A percentile compares a stretch with the other conserved stretches of the same genome.
These are phyloP conservation scores for Quercus lobata DNA, from an alignment of 331 rosid genomes.

Conservation along the genomic window DNA sequence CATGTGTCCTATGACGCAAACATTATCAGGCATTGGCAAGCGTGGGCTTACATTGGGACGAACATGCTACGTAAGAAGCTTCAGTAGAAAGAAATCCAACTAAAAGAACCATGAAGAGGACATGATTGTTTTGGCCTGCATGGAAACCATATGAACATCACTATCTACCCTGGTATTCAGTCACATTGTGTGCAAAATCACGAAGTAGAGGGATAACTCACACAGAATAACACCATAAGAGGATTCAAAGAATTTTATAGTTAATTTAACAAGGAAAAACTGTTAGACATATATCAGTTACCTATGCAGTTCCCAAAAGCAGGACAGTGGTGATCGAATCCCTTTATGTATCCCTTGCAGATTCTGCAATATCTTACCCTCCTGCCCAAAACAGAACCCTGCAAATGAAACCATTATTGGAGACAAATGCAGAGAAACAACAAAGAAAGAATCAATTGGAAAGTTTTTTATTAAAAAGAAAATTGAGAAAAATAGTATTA, in stretches of 20 bases:
- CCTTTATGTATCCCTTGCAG: constrained; percentile 32
- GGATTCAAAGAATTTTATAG: background rate
- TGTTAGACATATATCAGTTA: background rate
- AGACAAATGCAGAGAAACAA: background rate
- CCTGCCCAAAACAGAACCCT: constrained; percentile 24
- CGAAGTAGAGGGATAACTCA: background rate
- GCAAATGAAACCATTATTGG: background rate
- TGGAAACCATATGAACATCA: constrained; percentile 6
- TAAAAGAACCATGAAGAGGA: constrained; percentile 40
- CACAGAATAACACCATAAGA: background rate
- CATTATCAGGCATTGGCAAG: background rate
- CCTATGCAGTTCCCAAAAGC: constrained; percentile 59
- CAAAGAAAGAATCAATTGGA: constrained; percentile 1
- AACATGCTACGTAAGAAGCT: constrained; percentile 37
- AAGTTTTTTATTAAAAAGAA: background rate
- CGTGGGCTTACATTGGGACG: constrained; percentile 27
- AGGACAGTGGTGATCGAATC: constrained; percentile 51
- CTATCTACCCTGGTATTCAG: background rate
- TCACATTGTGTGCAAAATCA: background rate
- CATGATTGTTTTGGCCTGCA: constrained; percentile 46
- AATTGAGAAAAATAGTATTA: background rate
- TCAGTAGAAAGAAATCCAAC: constrained; percentile 37
- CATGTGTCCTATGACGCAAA: background rate
- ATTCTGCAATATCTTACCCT: constrained; percentile 38
- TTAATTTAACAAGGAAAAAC: background rate